Base-by-base conservation (phyloP, 75 land plant genomes). In the Gnetum montanum region DNA sequence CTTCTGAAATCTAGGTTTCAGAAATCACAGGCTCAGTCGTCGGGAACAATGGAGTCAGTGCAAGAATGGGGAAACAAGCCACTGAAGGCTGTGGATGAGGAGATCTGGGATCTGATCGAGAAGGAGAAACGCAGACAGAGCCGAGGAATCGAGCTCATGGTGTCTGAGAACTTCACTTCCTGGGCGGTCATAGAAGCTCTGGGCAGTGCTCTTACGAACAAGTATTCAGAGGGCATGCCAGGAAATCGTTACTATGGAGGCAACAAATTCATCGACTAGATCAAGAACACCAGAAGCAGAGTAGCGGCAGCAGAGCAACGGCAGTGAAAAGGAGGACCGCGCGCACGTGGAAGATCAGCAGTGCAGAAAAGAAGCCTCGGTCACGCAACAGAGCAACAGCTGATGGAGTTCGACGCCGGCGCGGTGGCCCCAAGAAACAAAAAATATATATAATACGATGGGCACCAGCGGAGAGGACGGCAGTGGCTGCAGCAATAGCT, bases 151-250 rank as follows among this genome's bases (percentile, higher is more conserved):
- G 91, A 86, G 78, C 91, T 86, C 63, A 86, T 86, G 43, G 84
- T 88, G 41, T 86, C 91, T 43, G 91, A 86, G 72, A 86, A 86
- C 58, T 86, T 86, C 81, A 86, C 91, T 15, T 86, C 91, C 58
- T 61, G 66, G 58, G 84, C 91, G 43, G 91, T 86, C 53, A 86
- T 87, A 47, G 76, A 87, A 34, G 92, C 92, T 47, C 70, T 84
- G 18, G 92, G 92, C 30, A 54, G 58, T 64, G 71, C 89, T 34
- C 71, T 84, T 58, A 87, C 92, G 71, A 87, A 87, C 74, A 87
- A 87, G 69, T 87, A 87, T 79, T 80, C 85, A 37, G 92, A 87
- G 64, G 91, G 91, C 30, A 68, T 80, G 65, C 92, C 92, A 10
- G 92, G 92, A 16, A 78, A 77, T 51, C 70, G 92, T 8, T 84